A percentile compares a stretch with the other conserved stretches of the same genome.
These are phyloP conservation scores for Diplodia corticola DNA, from an alignment of 2,329 filamentous ascomycete species.

Conservation along the genomic window DNA sequence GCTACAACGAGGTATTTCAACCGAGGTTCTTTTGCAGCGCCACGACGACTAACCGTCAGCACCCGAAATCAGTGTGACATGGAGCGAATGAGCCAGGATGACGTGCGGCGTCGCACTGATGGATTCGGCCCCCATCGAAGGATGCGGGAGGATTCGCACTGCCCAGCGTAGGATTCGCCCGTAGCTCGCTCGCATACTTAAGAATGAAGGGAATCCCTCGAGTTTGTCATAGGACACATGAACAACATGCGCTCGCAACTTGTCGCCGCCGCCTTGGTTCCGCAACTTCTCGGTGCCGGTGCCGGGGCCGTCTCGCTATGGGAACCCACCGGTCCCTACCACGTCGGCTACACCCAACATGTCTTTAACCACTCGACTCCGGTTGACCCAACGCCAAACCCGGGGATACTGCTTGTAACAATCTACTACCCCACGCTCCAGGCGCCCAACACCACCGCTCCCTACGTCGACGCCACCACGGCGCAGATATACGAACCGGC, in stretches of 20 bases:
- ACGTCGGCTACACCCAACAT: conserved; percentile 31
- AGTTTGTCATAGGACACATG: too few relatives aligned
- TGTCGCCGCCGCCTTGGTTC: background rate
- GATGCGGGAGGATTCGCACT: too few relatives aligned
- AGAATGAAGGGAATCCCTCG: too few relatives aligned
- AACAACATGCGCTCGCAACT: background rate
- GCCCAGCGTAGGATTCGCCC: too few relatives aligned
- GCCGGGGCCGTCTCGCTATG: background rate
- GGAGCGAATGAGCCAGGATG: too few relatives aligned
- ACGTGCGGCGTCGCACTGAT: too few relatives aligned
- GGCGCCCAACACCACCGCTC: conserved; percentile 24
- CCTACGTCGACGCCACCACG: conserved; percentile 30
- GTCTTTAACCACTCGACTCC: conserved; percentile 31
- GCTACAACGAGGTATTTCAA: too few relatives aligned
- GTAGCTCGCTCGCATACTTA: too few relatives aligned
- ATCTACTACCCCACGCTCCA: conserved; percentile 32
- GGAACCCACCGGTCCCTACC: conserved; percentile 29
- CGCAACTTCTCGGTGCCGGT: background rate
- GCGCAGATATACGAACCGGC: conserved; percentile 25
- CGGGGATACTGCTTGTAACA: conserved; percentile 28
- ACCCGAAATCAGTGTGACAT: too few relatives aligned
- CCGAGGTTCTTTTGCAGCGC: too few relatives aligned
- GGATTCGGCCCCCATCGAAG: too few relatives aligned
- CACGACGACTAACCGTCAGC: too few relatives aligned
- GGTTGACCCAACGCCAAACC: conserved; percentile 28